These are phyloP conservation scores for Lactifluus subvellereus DNA, from an alignment of 768 basidiomycete genomes.

Conservation along the genomic window DNA sequence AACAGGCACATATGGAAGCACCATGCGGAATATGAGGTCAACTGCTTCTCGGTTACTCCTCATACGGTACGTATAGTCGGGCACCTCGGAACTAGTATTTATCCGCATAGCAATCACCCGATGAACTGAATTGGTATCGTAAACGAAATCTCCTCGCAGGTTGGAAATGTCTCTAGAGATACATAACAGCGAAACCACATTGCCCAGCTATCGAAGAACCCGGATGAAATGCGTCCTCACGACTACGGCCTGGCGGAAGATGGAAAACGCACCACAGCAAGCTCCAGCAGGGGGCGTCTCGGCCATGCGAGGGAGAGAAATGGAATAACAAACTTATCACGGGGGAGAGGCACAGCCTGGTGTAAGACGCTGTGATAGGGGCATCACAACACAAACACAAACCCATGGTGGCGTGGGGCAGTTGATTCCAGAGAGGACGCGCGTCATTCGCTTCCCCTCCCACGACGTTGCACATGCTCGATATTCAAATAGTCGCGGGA, in stretches of 20 bases:
- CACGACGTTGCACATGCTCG: conserved; percentile 15
- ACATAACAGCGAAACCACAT: conserved; percentile 2
- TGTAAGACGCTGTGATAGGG: conserved; percentile 18
- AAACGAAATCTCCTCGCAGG: background rate
- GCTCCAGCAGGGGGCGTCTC: background rate
- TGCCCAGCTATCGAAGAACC: conserved; percentile 1
- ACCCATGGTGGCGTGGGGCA: conserved; percentile 22
- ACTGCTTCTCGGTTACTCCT: conserved; percentile 5
- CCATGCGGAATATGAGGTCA: conserved; percentile 24
- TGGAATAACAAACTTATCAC: conserved; percentile 8
- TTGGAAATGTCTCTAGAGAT: conserved; percentile 3
- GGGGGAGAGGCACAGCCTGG: conserved; percentile 11
- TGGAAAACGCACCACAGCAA: background rate
- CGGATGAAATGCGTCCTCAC: conserved; percentile 1
- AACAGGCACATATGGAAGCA: conserved; percentile 22
- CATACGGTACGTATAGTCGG: conserved; percentile 16
- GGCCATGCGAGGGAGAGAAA: background rate
- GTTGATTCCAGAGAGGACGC: conserved; percentile 4
- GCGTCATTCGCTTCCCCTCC: conserved; percentile 20
- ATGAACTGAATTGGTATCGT: background rate
- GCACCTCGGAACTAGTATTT: conserved; percentile 3
- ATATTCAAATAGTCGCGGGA: conserved; percentile 17
- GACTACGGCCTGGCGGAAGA: conserved; percentile 1
- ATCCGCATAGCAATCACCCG: background rate
- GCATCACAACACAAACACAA: conserved; percentile 19